Percentiles rank a stretch among this genome's conserved stretches.
phyloP scores from a whole-genome alignment of 345 rosid genomes.

The Anastatica hierochuntica region DNA sequence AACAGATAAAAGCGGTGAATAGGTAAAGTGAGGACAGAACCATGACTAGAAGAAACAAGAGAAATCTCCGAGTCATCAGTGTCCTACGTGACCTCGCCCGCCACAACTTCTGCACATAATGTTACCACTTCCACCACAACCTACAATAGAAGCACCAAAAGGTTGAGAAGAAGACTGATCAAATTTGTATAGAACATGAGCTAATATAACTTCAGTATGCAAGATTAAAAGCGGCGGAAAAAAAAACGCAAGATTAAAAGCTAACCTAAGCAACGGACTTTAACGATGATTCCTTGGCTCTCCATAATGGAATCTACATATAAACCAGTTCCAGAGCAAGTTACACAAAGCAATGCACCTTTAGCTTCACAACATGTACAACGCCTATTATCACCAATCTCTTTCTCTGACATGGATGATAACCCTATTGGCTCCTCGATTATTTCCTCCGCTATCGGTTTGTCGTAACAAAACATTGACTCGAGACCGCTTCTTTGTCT shows the following conservation, averaged over 20 bases:
- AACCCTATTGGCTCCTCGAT: conserved; percentile 79
- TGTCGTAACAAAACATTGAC: conserved; percentile 72
- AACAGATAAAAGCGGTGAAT: no score
- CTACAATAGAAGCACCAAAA: no score
- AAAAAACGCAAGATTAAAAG: no score
- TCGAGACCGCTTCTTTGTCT: conserved; percentile 42
- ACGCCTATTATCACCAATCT: conserved; percentile 53
- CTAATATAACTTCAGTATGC: background rate
- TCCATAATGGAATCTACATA: conserved; percentile 87
- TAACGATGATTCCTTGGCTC: conserved; percentile 95
- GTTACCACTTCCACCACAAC: conserved; percentile 88
- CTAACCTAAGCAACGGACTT: conserved; percentile 89
- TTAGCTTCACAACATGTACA: conserved; percentile 54
- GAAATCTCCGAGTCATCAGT: conserved; percentile 13
- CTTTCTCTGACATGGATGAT: conserved; percentile 52
- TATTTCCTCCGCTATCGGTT: conserved; percentile 72
- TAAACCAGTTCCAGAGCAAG: conserved; percentile 79
- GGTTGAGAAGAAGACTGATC: no score
- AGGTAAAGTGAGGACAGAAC: no score
- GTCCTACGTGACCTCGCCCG: conserved; percentile 59
- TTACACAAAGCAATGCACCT: conserved; percentile 86
- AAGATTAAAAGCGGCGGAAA: no score
- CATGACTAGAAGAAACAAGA: no score
- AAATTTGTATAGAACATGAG: conserved; percentile 9
- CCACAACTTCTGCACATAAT: conserved; percentile 79